A percentile compares a stretch with the other conserved stretches of the same genome.
These are phyloP conservation scores for Pseudopithomyces maydicus DNA, from an alignment of 2,329 filamentous ascomycete species.

Conservation along the genomic window DNA sequence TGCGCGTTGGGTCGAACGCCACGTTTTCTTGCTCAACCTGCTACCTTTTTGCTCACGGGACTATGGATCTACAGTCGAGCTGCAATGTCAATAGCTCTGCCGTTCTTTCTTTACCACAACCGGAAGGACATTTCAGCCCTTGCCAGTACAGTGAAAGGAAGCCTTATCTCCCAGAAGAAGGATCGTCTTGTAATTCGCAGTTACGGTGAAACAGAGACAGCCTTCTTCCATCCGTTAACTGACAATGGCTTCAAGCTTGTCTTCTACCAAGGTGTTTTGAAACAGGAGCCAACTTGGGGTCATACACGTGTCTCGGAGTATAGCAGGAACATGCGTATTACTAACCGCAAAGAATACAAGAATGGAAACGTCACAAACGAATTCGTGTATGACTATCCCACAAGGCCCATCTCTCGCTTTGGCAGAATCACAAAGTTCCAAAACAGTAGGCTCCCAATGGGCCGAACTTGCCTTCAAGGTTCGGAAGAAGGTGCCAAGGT, in stretches of 20 bases:
- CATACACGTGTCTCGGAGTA: slow-evolving; percentile 56
- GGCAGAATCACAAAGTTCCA: slow-evolving; percentile 46
- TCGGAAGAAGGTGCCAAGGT: slow-evolving; percentile 53
- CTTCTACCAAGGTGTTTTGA: slow-evolving; percentile 45
- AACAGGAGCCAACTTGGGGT: slow-evolving; percentile 52
- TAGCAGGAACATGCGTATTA: slow-evolving; percentile 52
- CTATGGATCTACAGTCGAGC: slow-evolving; percentile 56
- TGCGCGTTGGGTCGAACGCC: slow-evolving; percentile 48
- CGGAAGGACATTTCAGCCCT: slow-evolving; percentile 54
- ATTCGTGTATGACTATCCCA: slow-evolving; percentile 56
- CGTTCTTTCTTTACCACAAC: slow-evolving; percentile 56
- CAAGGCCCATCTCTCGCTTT: slow-evolving; percentile 33
- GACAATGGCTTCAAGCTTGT: slow-evolving; percentile 45
- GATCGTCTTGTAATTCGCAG: slow-evolving; percentile 54
- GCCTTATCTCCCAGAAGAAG: slow-evolving; percentile 54
- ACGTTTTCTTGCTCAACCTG: slow-evolving; percentile 42
- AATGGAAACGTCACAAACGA: slow-evolving; percentile 52
- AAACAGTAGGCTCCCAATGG: slow-evolving; percentile 43
- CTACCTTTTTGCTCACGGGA: slow-evolving; percentile 49
- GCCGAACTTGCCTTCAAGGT: slow-evolving; percentile 54
- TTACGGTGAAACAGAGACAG: slow-evolving; percentile 55
- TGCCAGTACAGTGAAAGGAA: slow-evolving; percentile 56
- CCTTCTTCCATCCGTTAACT: slow-evolving; percentile 50
- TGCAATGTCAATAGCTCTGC: slow-evolving; percentile 51
- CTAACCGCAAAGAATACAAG: slow-evolving; percentile 51